Evolutionary conservation across 1,284 basidiomycete species (phyloP).

Genomic region (Pterula multifida): DNA sequence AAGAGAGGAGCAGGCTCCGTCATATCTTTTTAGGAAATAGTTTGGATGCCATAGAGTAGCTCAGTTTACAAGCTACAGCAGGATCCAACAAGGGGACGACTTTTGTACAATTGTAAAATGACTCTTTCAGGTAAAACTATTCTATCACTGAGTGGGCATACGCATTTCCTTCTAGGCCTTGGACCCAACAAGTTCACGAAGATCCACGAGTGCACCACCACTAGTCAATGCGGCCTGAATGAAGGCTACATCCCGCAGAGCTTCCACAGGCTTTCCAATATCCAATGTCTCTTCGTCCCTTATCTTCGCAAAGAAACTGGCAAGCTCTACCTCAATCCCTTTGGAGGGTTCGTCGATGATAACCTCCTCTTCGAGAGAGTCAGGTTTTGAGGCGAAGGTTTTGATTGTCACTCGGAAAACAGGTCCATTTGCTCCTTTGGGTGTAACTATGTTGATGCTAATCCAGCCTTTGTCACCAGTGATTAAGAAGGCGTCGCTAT

Average conservation of each 20-base stretch:
- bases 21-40: too few relatives aligned
- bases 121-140: too few relatives aligned
- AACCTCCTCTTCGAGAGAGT: constrained; percentile 30
- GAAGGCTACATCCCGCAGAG: constrained; percentile 64
- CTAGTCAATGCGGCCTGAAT: constrained; percentile 71
- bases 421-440: constrained; percentile 15
- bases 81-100: too few relatives aligned
- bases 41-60: too few relatives aligned
- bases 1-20: too few relatives aligned
- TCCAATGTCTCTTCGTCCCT: constrained; percentile 30
- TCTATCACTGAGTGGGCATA: too few relatives aligned
- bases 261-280: constrained; percentile 40
- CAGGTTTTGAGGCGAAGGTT: constrained; percentile 29
- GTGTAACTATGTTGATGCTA: constrained; percentile 25
- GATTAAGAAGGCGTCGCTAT: constrained; percentile 35
- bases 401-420: constrained; percentile 28
- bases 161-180: too few relatives aligned
- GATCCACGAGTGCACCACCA: constrained; percentile 46
- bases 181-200: constrained; percentile 16
- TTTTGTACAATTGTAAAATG: too few relatives aligned
- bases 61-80: too few relatives aligned
- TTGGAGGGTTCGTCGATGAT: constrained; percentile 29
- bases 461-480: constrained; percentile 53
- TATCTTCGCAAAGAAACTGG: constrained; percentile 46
- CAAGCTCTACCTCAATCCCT: constrained; percentile 48